A percentile compares a stretch with the other conserved stretches of the same genome.
Evolutionary conservation across 2,329 filamentous ascomycete genomes (phyloP).

Genomic region (Nigrospora sphaerica): DNA sequence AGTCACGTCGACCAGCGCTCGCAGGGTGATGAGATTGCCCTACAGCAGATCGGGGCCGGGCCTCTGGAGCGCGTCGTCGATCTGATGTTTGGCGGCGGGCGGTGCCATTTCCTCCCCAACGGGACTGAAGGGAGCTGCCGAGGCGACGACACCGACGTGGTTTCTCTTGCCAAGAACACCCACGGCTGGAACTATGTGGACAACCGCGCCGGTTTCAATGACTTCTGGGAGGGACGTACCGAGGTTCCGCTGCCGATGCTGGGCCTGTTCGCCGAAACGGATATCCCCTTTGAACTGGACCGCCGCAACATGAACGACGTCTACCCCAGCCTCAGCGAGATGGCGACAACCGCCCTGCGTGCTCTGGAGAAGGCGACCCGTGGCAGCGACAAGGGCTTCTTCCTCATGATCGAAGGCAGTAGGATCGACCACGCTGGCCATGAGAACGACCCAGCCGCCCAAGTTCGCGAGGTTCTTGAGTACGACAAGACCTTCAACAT

Average conservation of each 20-base stretch:
- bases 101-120: conserved; percentile 90
- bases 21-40: conserved; percentile 85
- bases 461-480: conserved; percentile 88
- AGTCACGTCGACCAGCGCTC: conserved; percentile 73
- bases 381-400: conserved; percentile 86
- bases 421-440: conserved; percentile 94
- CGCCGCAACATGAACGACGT: conserved; percentile 68
- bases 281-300: conserved; percentile 93
- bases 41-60: conserved; percentile 86
- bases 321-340: conserved; percentile 87
- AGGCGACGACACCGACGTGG: conserved; percentile 67
- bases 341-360: conserved; percentile 75
- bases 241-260: conserved; percentile 70
- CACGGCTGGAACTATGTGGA: conserved; percentile 74
- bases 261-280: conserved; percentile 72
- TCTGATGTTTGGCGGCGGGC: conserved; percentile 84
- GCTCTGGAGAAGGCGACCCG: conserved; percentile 75
- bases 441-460: conserved; percentile 74
- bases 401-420: conserved; percentile 96
- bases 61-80: conserved; percentile 83
- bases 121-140: conserved; percentile 75
- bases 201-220: conserved; percentile 68
- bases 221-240: conserved; percentile 57
- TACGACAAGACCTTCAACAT: conserved; percentile 82
- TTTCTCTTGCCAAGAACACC: conserved; percentile 64